These are phyloP conservation scores for Pyronema domesticum DNA, from an alignment of 495 filamentous ascomycete genomes.

Conservation along the genomic window DNA sequence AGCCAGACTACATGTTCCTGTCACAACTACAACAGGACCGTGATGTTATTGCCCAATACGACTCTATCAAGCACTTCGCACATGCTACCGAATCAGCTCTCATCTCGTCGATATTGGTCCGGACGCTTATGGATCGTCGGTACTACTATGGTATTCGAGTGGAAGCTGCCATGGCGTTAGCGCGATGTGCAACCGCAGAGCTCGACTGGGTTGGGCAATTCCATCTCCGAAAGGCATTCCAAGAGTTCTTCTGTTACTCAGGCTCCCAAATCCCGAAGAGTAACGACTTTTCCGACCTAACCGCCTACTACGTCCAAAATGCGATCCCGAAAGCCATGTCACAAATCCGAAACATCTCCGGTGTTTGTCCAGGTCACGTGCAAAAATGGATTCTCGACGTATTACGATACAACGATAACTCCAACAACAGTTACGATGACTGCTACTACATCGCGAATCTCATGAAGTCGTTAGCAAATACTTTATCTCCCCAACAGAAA, in stretches of 20 bases:
- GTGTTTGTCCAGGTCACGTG: slow-evolving; percentile 55
- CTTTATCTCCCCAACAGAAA: slow-evolving; percentile 28
- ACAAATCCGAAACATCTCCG: slow-evolving; percentile 52
- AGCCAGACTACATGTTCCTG: slow-evolving; percentile 91
- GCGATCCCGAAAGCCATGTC: slow-evolving; percentile 65
- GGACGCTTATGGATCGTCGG: slow-evolving; percentile 74
- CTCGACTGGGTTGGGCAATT: slow-evolving; percentile 61
- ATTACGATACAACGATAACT: slow-evolving; percentile 84
- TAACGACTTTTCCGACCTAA: slow-evolving; percentile 78
- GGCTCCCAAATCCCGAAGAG: slow-evolving; percentile 55
- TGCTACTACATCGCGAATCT: slow-evolving; percentile 69
- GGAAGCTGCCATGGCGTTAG: slow-evolving; percentile 56
- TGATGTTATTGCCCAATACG: slow-evolving; percentile 87
- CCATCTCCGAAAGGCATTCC: slow-evolving; percentile 69
- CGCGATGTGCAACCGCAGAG: slow-evolving; percentile 50
- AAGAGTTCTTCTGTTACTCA: slow-evolving; percentile 70
- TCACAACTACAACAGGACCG: slow-evolving; percentile 94
- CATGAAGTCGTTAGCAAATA: slow-evolving; percentile 61
- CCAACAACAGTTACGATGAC: slow-evolving; percentile 71
- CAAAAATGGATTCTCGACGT: slow-evolving; percentile 72
- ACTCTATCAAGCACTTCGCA: slow-evolving; percentile 30
- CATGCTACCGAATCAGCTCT: slow-evolving; percentile 31
- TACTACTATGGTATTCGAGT: slow-evolving; percentile 88
- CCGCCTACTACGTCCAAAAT: slow-evolving; percentile 62
- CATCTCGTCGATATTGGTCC: slow-evolving; percentile 65